Conservation (phyloP, 139 green algal genomes). For the Auxenochlorella protothecoides region DNA sequence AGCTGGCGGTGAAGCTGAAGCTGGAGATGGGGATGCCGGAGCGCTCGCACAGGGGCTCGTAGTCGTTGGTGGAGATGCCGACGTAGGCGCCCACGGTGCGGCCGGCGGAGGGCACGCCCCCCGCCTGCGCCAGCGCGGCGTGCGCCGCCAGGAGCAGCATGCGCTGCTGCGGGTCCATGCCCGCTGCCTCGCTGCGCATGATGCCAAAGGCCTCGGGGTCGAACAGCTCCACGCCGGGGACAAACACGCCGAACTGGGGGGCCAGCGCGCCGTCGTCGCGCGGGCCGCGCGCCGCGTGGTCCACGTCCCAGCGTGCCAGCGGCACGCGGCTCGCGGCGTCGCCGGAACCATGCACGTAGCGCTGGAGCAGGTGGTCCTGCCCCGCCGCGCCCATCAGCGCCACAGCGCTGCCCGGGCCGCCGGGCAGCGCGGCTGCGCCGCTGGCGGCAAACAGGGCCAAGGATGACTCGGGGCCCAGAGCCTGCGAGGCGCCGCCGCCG, state of each 20-base stretch:
- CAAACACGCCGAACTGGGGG: conserved; percentile 48
- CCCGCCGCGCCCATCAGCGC: conserved; percentile 8
- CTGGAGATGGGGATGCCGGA: conserved; percentile 24
- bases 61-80: conserved; percentile 56
- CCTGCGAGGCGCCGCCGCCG: not conserved
- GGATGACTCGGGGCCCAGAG: not conserved
- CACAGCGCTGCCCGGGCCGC: not conserved
- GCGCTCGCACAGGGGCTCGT: conserved; percentile 37
- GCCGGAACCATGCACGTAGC: not conserved
- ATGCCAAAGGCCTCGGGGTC: conserved; percentile 36
- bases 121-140: conserved; percentile 18
- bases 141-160: conserved; percentile 50
- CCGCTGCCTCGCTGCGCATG: conserved; percentile 25
- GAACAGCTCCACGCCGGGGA: conserved; percentile 35
- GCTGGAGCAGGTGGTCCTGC: conserved; percentile 3
- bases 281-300: not conserved
- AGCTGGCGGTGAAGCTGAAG: conserved; percentile 37
- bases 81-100: conserved; percentile 46
- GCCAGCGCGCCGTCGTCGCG: not conserved
- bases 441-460: not conserved
- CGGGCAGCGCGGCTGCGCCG: not conserved
- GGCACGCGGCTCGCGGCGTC: conserved; percentile 31
- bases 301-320: conserved; percentile 36
- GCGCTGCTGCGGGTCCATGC: conserved; percentile 69
- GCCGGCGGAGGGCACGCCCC: not conserved